Percentiles rank a stretch among this genome's conserved stretches.
Evolutionary conservation across 371 early-diverging fungal species (phyloP).

Genomic region (Nematocida ausubeli): DNA sequence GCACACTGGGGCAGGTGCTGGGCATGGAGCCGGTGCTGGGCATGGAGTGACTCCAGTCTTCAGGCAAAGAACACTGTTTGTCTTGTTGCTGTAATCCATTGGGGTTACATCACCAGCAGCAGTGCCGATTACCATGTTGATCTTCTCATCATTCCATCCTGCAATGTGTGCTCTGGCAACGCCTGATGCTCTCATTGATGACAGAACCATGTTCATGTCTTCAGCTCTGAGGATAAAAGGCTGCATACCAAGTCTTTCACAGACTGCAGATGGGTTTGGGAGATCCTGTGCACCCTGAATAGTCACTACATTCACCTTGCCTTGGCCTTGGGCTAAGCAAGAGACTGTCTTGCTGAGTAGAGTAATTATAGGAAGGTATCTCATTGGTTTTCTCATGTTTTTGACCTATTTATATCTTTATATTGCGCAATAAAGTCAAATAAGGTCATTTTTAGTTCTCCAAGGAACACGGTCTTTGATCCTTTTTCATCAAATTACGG

Average conservation of each 20-base stretch:
- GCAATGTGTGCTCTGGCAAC: slow-evolving; percentile 11
- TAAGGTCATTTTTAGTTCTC: not conserved
- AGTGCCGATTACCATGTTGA: slow-evolving; percentile 45
- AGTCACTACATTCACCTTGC: slow-evolving; percentile 15
- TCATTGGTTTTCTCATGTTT: slow-evolving; percentile 28
- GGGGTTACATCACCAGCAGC: slow-evolving; percentile 36
- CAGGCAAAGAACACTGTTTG: slow-evolving; percentile 43
- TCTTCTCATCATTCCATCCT: slow-evolving; percentile 46
- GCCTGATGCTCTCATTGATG: slow-evolving; percentile 8
- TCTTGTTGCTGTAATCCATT: slow-evolving; percentile 21
- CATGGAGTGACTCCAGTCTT: not conserved
- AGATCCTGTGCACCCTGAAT: not conserved
- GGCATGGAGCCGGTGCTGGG: not conserved
- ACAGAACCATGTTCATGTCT: slow-evolving; percentile 16
- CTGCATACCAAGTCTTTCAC: slow-evolving; percentile 2
- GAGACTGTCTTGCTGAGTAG: slow-evolving; percentile 25
- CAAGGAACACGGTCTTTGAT: slow-evolving; percentile 5
- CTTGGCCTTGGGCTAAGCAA: slow-evolving; percentile 1
- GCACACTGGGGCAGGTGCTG: not conserved
- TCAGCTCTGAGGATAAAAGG: slow-evolving; percentile 38
- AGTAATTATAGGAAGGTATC: slow-evolving; percentile 49
- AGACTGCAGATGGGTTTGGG: slow-evolving; percentile 14
- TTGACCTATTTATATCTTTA: slow-evolving; percentile 53
- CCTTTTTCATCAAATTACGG: not conserved
- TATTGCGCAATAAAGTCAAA: slow-evolving; percentile 15